Conservation (phyloP, 2,329 filamentous ascomycete genomes). For the Arthrobotrys sphaeroides region DNA sequence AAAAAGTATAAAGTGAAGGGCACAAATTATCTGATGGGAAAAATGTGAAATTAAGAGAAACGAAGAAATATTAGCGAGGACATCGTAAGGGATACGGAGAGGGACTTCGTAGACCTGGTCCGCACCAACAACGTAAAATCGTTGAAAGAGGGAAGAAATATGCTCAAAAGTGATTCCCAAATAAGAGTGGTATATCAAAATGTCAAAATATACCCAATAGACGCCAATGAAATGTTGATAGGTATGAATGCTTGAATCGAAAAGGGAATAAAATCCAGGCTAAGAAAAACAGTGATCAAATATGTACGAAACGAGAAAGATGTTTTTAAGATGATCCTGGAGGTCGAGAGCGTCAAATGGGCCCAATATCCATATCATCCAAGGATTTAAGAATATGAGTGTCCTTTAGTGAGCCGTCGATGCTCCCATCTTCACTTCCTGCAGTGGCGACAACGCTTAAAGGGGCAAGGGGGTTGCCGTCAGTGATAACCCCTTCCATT, state of each 20-base stretch:
- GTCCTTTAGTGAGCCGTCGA: conserved; percentile 17
- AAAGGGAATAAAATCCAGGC: background rate
- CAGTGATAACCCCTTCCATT: conserved; percentile 10
- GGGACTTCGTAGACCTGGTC: background rate
- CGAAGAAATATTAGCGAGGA: background rate
- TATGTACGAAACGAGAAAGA: background rate
- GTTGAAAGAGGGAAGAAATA: background rate
- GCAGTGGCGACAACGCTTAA: conserved; percentile 40
- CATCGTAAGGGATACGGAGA: background rate
- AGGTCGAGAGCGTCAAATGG: background rate
- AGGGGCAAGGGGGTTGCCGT: conserved; percentile 23
- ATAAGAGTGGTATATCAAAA: conserved; percentile 20
- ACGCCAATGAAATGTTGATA: conserved; percentile 11
- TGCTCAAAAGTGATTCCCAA: background rate
- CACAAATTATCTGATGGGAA: background rate
- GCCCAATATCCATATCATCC: conserved; percentile 49
- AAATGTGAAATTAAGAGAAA: background rate
- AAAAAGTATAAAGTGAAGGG: background rate
- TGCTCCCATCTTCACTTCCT: conserved; percentile 27
- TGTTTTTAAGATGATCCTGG: no score
- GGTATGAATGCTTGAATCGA: conserved; percentile 15
- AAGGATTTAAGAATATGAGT: conserved; percentile 37
- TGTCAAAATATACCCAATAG: background rate
- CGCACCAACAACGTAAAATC: background rate
- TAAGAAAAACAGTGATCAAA: conserved; percentile 7